Evolutionary conservation across 306 rosid genomes (phyloP), one percentile per base, ranked within the genome.

Genomic region (Corylus heterophylla): DNA sequence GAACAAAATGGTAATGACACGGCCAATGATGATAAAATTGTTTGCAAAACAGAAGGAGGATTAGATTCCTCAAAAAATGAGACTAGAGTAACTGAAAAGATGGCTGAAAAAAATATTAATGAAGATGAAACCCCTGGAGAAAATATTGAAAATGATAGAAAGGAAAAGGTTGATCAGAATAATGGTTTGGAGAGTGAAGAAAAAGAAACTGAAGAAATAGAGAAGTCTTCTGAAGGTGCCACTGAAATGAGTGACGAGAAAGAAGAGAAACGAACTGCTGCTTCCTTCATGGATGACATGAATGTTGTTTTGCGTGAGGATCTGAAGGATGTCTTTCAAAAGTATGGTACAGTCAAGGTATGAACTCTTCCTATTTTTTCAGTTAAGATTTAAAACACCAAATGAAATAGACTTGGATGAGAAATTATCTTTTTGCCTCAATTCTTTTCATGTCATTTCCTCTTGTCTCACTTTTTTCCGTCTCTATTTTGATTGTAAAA

Each of bases 291-390:
- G 76, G 91, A 92, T 69, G 80, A 92, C 89, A 89, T 72, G 96
- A 81, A 92, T 42, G 96, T 94, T 37, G 96, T 94, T 72, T 8
- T 86, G 78, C 94, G 98, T 12, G 98, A 94, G 90, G 98, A 94
- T 87, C 86, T 94, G 84, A 94, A 87, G 88, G 71, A 1, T 66
- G 74, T 92, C 81, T 94, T 94, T 61, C 77, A 82, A 81, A 89
- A 90, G 79, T 94, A 84, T 83, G 98, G 98, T 79, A 76, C 75
- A 7, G 96, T 94, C 42, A 94, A 87, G 98, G 98, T 94, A 87
- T 6, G 16, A 31, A 27, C 74, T 27, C 68, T 64, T 68, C 49
- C 76, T 69, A 2, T 71, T 29, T 7, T 18, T 74, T 74, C 58
- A 18, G 71, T 74, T 42, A 67, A 55, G 66, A 22, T 81, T 54